Evolutionary conservation across 176 grass and related monocot genomes (phyloP), one percentile per base, ranked within the genome.

Genomic region (Raddia guianensis): DNA sequence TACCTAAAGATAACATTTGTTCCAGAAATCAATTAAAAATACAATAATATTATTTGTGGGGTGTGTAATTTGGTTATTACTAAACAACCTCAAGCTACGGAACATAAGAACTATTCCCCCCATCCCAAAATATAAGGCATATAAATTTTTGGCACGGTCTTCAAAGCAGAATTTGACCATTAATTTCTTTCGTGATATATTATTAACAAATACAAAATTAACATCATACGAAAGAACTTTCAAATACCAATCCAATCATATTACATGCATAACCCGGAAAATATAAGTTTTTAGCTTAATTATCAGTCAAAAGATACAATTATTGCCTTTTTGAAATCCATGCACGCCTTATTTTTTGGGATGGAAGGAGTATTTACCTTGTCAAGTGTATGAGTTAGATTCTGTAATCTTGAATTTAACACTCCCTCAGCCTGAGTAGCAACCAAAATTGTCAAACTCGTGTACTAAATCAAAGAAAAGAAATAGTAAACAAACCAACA

Each of bases 401-500:
- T 93, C 86, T 99, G 96, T 82, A 99, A 88, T 84, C 96, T 93
- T 70, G 92, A 87, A 80, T 99, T 99, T 81, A 90, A 87, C 46
- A 99, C 92, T 63, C 96, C 96, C 80, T 99, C 93, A 54, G 96
- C 96, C 92, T 99, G 74, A 63, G 14, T 48, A 56, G 42, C 15
- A 54, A 78, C 21, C 86, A 86, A 85, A 55, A 68, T 50, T 9
- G 63, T 51, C 14, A 67, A 52, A 67, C 21, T 52, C 52, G 68
- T 19, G 12, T 43, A 27, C 27, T 27, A 79, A 87, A 78, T 74
- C 35, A 79, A 49, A 80, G 45, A 62, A 75, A 33, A 18, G 35
- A 72, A 73, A 8, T 46, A 58, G 18, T 56, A 82, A 56, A 60
- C 34, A 91, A 66, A 45, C 54, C 63, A 85, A 57, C 55, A 14